Base-by-base conservation (phyloP, 352 stramenopile species). In the Phytophthora hybrid region DNA sequence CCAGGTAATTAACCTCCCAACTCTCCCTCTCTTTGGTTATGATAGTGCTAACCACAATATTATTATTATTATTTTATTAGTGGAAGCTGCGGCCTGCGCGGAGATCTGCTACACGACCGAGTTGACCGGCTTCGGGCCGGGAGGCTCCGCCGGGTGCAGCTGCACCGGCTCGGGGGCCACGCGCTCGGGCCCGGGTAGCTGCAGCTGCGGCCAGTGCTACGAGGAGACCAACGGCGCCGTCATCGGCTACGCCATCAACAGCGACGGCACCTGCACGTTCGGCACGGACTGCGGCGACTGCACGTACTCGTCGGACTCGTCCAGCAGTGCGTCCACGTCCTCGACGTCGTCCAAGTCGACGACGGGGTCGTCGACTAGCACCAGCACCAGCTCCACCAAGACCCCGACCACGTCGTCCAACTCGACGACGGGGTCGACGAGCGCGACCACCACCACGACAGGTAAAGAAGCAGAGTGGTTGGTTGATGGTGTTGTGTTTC, bases 171-270 rank as follows among this genome's bases (percentile, higher is more conserved):
- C 65, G 4, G 71, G 71, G 13, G 69, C 59, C 19, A 77, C 57
- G 14, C 67, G 76, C n/a, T 55, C 68, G 5, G 71, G 75, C 32
- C 21, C 52, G 8, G 62, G 53, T 39, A 56, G 60, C 34, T 89
- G 82, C 70, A 74, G 71, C 23, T 89, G 82, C 65, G 73, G 75
- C 14, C 60, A 83, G 53, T 90, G 82, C 71, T 90, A 86, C 52
- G 5, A 26, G 16, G 21, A 76, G 41, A 61, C 59, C 8, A 66
- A 75, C 51, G 76, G 69, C 23, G 57, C 7, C 5, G 39, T 87
- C 37, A 34, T 79, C 14, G 76, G 71, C 49, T 88, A 81, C 21
- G 72, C 67, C 16, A 60, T 82, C 29, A 77, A 55, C 16, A 64
- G 5, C 2, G 78, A 84, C 62, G 71, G 69, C 47, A 73, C 68